phyloP scores from a whole-genome alignment of 257 asterid genomes.

The Primulina eburnea region DNA sequence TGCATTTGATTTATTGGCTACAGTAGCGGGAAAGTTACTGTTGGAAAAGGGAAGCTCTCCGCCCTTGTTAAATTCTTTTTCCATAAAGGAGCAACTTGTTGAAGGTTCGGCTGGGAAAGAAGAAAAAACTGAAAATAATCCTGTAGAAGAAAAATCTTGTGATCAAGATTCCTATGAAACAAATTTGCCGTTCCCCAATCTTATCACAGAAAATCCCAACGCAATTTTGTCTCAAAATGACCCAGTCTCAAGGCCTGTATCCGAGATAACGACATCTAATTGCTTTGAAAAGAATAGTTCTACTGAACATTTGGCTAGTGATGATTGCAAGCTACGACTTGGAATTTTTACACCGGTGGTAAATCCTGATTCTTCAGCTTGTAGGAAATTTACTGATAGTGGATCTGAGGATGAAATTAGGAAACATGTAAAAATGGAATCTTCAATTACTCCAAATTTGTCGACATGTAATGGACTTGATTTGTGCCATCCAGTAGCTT shows the following conservation, averaged over 20 bases:
- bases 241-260: conserved; percentile 47
- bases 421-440: conserved; percentile 22
- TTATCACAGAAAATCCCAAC: conserved; percentile 55
- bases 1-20: conserved; percentile 81
- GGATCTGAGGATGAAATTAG: conserved; percentile 48
- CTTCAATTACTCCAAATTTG: conserved; percentile 34
- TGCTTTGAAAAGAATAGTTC: conserved; percentile 59
- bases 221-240: conserved; percentile 48
- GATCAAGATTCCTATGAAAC: conserved; percentile 40
- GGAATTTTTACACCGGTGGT: conserved; percentile 46
- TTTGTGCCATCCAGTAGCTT: conserved; percentile 21
- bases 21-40: conserved; percentile 78
- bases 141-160: conserved; percentile 37
- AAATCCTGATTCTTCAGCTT: conserved; percentile 50
- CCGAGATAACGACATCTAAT: conserved; percentile 22
- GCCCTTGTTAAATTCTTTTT: conserved; percentile 32
- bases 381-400: conserved; percentile 44
- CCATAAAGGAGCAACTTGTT: conserved; percentile 39
- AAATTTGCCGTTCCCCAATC: conserved; percentile 66
- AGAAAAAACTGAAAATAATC: conserved; percentile 39
- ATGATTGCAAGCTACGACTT: conserved; percentile 57
- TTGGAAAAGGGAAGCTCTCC: conserved; percentile 50
- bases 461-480: conserved; percentile 30
- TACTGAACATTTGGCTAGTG: conserved; percentile 47
- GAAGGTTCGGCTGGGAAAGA: conserved; percentile 38